A percentile compares a stretch with the other conserved stretches of the same genome.
These are phyloP conservation scores for Pyrenochaeta sp. DNA, from an alignment of 2,329 filamentous ascomycete genomes.

Conservation along the genomic window DNA sequence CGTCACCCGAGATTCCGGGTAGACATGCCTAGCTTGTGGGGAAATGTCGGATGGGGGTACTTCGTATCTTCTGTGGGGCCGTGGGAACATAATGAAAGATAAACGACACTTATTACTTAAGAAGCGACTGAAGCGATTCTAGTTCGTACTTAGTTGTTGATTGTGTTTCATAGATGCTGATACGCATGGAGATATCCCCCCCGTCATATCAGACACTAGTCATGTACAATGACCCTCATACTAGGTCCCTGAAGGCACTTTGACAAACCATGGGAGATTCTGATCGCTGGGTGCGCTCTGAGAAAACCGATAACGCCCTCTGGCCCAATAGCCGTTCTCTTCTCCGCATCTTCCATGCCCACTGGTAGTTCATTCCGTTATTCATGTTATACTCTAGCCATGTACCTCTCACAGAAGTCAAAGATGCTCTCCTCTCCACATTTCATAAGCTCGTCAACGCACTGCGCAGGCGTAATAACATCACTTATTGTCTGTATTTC, in stretches of 20 bases:
- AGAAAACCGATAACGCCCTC: not conserved
- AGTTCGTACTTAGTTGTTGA: no score
- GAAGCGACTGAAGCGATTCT: no score
- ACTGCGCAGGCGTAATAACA: constrained; percentile 39
- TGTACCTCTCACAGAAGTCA: constrained; percentile 39
- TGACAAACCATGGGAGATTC: no score
- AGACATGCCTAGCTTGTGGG: constrained; percentile 9
- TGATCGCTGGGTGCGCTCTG: no score
- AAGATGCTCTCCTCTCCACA: constrained; percentile 28
- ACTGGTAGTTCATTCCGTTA: not conserved
- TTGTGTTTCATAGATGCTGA: no score
- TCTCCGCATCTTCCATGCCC: not conserved
- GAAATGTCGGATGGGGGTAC: constrained; percentile 9
- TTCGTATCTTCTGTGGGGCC: constrained; percentile 20
- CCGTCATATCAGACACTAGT: no score
- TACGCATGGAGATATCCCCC: no score
- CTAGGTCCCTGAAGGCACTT: no score
- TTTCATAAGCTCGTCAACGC: constrained; percentile 33
- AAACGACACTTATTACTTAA: no score
- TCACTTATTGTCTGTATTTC: constrained; percentile 34
- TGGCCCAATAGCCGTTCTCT: not conserved
- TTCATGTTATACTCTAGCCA: constrained; percentile 7
- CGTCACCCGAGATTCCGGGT: constrained; percentile 16
- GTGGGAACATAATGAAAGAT: no score
- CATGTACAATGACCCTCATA: no score